Evolutionary conservation across 805 yeast species (phyloP).

Genomic region (Saturnispora mendoncae): DNA sequence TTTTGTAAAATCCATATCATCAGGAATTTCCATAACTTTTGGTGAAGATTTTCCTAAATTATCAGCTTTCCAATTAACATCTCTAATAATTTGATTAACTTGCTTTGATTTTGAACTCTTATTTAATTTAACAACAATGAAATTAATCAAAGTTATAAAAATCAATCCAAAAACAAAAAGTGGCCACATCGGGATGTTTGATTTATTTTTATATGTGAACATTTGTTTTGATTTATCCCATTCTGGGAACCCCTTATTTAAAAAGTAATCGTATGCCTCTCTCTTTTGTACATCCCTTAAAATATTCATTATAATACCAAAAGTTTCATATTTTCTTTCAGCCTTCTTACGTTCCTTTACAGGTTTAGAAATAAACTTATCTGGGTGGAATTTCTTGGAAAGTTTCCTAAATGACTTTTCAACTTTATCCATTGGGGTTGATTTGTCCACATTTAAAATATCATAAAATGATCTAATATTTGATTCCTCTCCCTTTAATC

Average conservation of each 20-base stretch:
- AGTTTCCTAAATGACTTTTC: slow-evolving; percentile 60
- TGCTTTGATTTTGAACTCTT: slow-evolving; percentile 14
- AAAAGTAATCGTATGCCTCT: slow-evolving; percentile 76
- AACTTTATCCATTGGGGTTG: slow-evolving; percentile 45
- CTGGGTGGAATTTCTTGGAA: slow-evolving; percentile 78
- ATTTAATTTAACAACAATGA: slow-evolving; percentile 12
- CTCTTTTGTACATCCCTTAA: slow-evolving; percentile 49
- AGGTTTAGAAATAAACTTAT: slow-evolving; percentile 43
- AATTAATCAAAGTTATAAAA: slow-evolving; percentile 10
- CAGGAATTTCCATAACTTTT: slow-evolving; percentile 14
- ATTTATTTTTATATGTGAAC: slow-evolving; percentile 14
- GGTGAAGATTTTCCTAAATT: slow-evolving; percentile 9
- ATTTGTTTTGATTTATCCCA: slow-evolving; percentile 34
- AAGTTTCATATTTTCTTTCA: slow-evolving; percentile 64
- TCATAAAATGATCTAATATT: slow-evolving; percentile 13
- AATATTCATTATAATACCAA: slow-evolving; percentile 69
- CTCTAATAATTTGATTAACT: slow-evolving; percentile 13
- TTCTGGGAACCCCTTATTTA: slow-evolving; percentile 76
- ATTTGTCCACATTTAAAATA: slow-evolving; percentile 18
- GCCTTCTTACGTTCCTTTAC: slow-evolving; percentile 41
- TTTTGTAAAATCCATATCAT: slow-evolving; percentile 7
- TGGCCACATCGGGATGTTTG: slow-evolving; percentile 7
- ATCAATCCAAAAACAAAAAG: slow-evolving; percentile 8
- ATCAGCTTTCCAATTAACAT: slow-evolving; percentile 16
- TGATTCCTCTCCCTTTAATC: background rate